These are phyloP conservation scores for Lentinula edodes DNA, from an alignment of 768 basidiomycete genomes.

Conservation along the genomic window DNA sequence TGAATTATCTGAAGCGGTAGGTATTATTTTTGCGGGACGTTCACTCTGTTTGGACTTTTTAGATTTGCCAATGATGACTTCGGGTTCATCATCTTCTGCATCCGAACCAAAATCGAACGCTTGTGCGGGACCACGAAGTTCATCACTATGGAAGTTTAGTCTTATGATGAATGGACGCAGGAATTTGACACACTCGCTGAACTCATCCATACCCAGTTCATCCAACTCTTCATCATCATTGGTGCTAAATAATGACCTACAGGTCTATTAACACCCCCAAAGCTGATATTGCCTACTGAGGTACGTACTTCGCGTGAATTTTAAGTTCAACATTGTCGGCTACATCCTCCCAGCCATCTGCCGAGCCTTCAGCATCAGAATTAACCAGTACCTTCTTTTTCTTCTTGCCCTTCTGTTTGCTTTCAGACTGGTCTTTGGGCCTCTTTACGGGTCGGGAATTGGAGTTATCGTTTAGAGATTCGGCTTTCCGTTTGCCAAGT, in stretches of 20 bases:
- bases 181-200: slow-evolving; percentile 20
- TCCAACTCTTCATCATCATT: slow-evolving; percentile 45
- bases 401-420: slow-evolving; percentile 19
- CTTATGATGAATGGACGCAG: not conserved
- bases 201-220: slow-evolving; percentile 37
- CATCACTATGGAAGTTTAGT: slow-evolving; percentile 34
- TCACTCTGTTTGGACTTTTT: slow-evolving; percentile 52
- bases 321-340: slow-evolving; percentile 43
- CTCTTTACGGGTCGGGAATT: slow-evolving; percentile 39
- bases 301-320: slow-evolving; percentile 31
- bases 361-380: slow-evolving; percentile 24
- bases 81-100: slow-evolving; percentile 42
- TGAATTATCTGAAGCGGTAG: slow-evolving; percentile 46
- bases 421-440: slow-evolving; percentile 29
- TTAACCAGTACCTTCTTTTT: slow-evolving; percentile 23
- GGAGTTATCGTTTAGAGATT: slow-evolving; percentile 27
- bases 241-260: slow-evolving; percentile 41
- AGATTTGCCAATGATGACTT: slow-evolving; percentile 27
- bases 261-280: not conserved
- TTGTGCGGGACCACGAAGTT: slow-evolving; percentile 45
- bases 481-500: slow-evolving; percentile 72
- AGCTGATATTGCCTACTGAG: not conserved
- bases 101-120: slow-evolving; percentile 65
- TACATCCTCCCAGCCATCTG: slow-evolving; percentile 61
- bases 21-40: slow-evolving; percentile 43